phyloP scores from a whole-genome alignment of 1,139 yeast species.

The Waltiozyma sp. region DNA sequence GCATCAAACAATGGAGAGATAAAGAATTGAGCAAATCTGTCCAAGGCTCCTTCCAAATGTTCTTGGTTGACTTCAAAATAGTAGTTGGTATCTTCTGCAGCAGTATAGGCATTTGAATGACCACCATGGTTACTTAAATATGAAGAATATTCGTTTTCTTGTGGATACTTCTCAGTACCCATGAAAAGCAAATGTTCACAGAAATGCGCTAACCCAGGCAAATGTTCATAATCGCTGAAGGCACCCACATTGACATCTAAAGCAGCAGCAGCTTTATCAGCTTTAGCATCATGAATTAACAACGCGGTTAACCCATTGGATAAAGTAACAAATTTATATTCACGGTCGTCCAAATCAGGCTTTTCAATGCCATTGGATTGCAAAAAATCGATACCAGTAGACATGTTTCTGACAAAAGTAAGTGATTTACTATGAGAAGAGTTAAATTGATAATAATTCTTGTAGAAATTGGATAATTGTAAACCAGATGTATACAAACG shows the following conservation, averaged over 20 bases:
- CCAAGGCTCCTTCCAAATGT: conserved; percentile 76
- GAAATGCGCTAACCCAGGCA: conserved; percentile 91
- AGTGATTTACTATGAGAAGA: neutral
- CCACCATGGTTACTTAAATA: conserved; percentile 67
- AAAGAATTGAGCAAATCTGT: conserved; percentile 88
- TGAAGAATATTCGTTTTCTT: conserved; percentile 78
- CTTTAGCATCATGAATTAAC: conserved; percentile 69
- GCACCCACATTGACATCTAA: conserved; percentile 88
- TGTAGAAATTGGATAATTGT: neutral
- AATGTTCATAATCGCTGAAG: conserved; percentile 60
- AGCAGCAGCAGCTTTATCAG: conserved; percentile 91
- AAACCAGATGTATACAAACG: neutral
- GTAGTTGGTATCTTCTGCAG: conserved; percentile 83
- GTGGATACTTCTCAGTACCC: conserved; percentile 94
- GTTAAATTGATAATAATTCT: neutral
- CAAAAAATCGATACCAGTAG: conserved; percentile 5
- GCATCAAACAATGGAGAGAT: conserved; percentile 73
- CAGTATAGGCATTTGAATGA: conserved; percentile 73
- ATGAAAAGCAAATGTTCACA: conserved; percentile 91
- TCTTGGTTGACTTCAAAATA: conserved; percentile 76
- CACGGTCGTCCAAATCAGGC: conserved; percentile 66
- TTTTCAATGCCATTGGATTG: conserved; percentile 28
- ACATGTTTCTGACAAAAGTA: conserved; percentile 1
- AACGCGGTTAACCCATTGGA: conserved; percentile 64
- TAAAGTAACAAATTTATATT: conserved; percentile 56